These are phyloP conservation scores for Lignosus rhinocerotis DNA, from an alignment of 1,284 basidiomycete species.

Conservation along the genomic window DNA sequence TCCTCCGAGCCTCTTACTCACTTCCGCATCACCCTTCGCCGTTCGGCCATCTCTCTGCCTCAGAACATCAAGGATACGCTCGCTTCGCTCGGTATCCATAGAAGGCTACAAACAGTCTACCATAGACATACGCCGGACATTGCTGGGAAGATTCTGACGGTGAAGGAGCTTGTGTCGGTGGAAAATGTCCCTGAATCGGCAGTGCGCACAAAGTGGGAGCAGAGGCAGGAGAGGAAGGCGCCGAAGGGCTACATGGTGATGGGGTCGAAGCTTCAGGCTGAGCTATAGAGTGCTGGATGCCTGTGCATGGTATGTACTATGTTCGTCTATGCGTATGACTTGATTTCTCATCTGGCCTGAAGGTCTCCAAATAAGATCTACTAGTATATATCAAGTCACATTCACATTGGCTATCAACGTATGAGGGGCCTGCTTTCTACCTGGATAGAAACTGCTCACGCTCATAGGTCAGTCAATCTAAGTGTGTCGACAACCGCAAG, in stretches of 20 bases:
- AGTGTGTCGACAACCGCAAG: not conserved
- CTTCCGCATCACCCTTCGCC: slow-evolving; percentile 82
- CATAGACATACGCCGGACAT: slow-evolving; percentile 69
- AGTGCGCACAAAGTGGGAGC: slow-evolving; percentile 67
- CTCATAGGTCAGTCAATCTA: not conserved
- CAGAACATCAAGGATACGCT: slow-evolving; percentile 72
- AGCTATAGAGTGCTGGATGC: slow-evolving; percentile 4
- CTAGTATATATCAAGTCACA: too few relatives aligned
- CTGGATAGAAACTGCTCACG: too few relatives aligned
- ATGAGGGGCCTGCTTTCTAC: too few relatives aligned
- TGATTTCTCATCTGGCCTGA: too few relatives aligned
- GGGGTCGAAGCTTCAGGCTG: slow-evolving; percentile 28
- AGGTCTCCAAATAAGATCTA: too few relatives aligned
- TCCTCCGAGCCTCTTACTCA: slow-evolving; percentile 55
- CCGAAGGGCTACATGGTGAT: slow-evolving; percentile 64
- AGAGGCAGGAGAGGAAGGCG: slow-evolving; percentile 63
- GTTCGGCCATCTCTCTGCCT: slow-evolving; percentile 81
- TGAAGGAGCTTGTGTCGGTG: slow-evolving; percentile 88
- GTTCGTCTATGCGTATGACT: not conserved
- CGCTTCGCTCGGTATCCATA: slow-evolving; percentile 74
- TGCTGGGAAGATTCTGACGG: slow-evolving; percentile 79
- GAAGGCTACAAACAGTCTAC: slow-evolving; percentile 82
- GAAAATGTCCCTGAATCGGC: slow-evolving; percentile 70
- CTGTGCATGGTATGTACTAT: not conserved
- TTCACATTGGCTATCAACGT: too few relatives aligned